Evolutionary conservation across 257 asterid genomes (phyloP).

Genomic region (Ballota nigra): DNA sequence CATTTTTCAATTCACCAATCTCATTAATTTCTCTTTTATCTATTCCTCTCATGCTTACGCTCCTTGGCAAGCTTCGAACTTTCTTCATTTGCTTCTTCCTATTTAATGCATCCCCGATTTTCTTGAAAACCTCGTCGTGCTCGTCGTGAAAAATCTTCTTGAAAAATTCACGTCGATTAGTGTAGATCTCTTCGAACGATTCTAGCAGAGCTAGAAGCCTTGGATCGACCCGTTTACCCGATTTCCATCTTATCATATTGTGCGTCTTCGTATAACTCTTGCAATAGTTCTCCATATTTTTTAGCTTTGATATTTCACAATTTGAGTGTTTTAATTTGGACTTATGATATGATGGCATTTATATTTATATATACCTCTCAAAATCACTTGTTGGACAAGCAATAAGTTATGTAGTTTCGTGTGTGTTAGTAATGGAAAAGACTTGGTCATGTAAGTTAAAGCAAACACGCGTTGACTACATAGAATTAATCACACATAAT

Average conservation of each 20-base stretch:
- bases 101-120: slow-evolving; percentile 22
- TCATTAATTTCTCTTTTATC: slow-evolving; percentile 23
- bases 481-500: not conserved
- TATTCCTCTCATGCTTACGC: slow-evolving; percentile 40
- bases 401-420: not conserved
- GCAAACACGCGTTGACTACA: slow-evolving; percentile 6
- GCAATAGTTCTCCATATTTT: not conserved
- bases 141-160: slow-evolving; percentile 37
- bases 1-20: slow-evolving; percentile 23
- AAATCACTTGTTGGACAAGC: slow-evolving; percentile 19
- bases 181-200: slow-evolving; percentile 37
- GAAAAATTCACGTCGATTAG: slow-evolving; percentile 34
- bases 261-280: slow-evolving; percentile 5
- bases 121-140: slow-evolving; percentile 40
- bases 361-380: slow-evolving; percentile 8
- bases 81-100: slow-evolving; percentile 33
- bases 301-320: not conserved
- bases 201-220: slow-evolving; percentile 39
- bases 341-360: not conserved
- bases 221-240: slow-evolving; percentile 47
- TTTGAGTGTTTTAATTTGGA: not conserved
- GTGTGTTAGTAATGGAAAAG: not conserved
- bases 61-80: slow-evolving; percentile 37
- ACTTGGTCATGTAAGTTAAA: not conserved
- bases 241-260: slow-evolving; percentile 48